Conservation (phyloP, 257 asterid species). For the Jacaranda mimosifolia region DNA sequence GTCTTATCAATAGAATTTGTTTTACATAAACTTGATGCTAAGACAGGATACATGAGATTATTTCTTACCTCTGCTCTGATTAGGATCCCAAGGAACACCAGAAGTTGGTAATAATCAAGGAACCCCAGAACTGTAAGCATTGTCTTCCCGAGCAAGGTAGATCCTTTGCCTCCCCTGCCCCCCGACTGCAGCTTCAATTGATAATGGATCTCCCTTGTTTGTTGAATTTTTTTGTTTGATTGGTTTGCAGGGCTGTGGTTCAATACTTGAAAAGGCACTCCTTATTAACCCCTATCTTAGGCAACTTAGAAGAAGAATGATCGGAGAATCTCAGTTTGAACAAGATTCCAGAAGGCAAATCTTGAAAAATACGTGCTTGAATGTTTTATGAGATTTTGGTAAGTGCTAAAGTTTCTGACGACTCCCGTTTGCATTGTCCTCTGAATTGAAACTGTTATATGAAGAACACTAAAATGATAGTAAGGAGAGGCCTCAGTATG, state of each 20-base stretch:
- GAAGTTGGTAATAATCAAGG: conserved; percentile 44
- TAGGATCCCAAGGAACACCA: conserved; percentile 68
- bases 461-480: no score
- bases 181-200: neutral
- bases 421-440: no score
- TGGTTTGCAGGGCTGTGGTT: conserved; percentile 77
- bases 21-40: conserved; percentile 10
- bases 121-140: conserved; percentile 46
- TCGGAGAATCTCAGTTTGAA: conserved; percentile 63
- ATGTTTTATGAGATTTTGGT: conserved; percentile 84
- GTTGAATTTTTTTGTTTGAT: conserved; percentile 23
- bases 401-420: conserved; percentile 26
- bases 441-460: no score
- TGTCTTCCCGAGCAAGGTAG: conserved; percentile 87
- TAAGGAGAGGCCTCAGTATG: no score
- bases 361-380: conserved; percentile 66
- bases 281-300: conserved; percentile 54
- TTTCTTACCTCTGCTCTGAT: conserved; percentile 26
- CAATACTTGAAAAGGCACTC: conserved; percentile 75
- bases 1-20: neutral
- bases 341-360: conserved; percentile 73
- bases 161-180: neutral
- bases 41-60: neutral
- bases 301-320: conserved; percentile 40
- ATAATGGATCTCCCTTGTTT: neutral